Percentiles rank a stretch among this genome's conserved stretches.
phyloP scores from a whole-genome alignment of 2,329 filamentous ascomycete genomes.

The Colletotrichum sansevieriae region DNA sequence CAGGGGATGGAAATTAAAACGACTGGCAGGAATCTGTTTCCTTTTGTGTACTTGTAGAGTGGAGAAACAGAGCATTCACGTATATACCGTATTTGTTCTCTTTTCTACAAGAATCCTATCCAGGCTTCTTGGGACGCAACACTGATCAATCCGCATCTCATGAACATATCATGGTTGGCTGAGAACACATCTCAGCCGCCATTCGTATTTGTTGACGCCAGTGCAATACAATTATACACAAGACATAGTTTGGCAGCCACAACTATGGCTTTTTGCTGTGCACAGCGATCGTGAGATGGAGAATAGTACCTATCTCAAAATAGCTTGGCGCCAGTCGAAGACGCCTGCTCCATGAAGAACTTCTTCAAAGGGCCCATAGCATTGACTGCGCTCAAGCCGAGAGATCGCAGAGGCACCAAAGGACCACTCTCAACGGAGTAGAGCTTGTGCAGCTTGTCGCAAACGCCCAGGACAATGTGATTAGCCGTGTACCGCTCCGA shows the following conservation, averaged over 20 bases:
- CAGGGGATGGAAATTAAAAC: conserved; percentile 31
- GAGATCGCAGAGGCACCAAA: conserved; percentile 81
- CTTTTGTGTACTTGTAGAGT: conserved; percentile 47
- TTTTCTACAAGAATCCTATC: conserved; percentile 37
- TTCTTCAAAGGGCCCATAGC: conserved; percentile 80
- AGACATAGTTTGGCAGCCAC: background rate
- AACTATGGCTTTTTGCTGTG: background rate
- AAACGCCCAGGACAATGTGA: conserved; percentile 81
- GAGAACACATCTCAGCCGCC: background rate
- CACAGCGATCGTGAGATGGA: conserved; percentile 29
- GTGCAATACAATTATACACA: conserved; percentile 20
- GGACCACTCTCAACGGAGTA: conserved; percentile 87
- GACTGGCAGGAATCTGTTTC: conserved; percentile 39
- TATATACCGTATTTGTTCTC: conserved; percentile 44
- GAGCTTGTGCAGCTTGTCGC: conserved; percentile 92
- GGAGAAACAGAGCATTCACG: conserved; percentile 44
- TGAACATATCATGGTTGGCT: background rate
- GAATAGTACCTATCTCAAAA: conserved; percentile 44
- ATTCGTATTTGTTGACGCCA: background rate
- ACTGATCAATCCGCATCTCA: background rate
- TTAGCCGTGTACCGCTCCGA: conserved; percentile 86
- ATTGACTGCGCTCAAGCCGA: conserved; percentile 83
- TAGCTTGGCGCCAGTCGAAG: conserved; percentile 66
- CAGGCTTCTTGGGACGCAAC: conserved; percentile 5
- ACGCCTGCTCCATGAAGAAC: conserved; percentile 84